Conservation (phyloP, 768 basidiomycete species). For the Boletus patriciae region DNA sequence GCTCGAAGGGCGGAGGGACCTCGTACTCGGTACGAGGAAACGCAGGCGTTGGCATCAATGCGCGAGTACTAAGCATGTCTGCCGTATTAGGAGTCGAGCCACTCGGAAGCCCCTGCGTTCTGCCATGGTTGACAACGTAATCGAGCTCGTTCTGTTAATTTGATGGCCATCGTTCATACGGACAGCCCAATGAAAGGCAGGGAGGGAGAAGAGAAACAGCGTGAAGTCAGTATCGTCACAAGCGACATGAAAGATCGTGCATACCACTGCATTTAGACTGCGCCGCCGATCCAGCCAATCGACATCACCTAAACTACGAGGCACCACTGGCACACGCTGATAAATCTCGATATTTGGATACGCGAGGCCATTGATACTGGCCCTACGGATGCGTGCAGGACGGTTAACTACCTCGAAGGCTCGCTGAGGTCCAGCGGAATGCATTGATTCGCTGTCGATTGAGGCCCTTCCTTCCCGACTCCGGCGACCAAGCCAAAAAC, state of each 20-base stretch:
- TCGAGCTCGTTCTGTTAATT: conserved; percentile 67
- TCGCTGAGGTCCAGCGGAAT: conserved; percentile 36
- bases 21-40: conserved; percentile 27
- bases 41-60: conserved; percentile 32
- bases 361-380: conserved; percentile 43
- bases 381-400: conserved; percentile 53
- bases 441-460: conserved; percentile 40
- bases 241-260: conserved; percentile 31
- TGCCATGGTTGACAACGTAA: conserved; percentile 59
- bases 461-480: conserved; percentile 39
- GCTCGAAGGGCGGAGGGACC: conserved; percentile 39
- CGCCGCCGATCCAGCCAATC: conserved; percentile 79
- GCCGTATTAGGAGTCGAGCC: conserved; percentile 52
- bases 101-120: conserved; percentile 39
- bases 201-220: conserved; percentile 6
- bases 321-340: conserved; percentile 45
- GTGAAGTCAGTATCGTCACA: conserved; percentile 23
- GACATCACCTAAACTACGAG: conserved; percentile 64
- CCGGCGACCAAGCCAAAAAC: conserved; percentile 37
- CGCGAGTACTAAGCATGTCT: conserved; percentile 47
- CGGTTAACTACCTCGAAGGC: conserved; percentile 53
- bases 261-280: conserved; percentile 67
- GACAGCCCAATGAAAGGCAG: conserved; percentile 1
- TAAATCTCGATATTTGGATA: conserved; percentile 45
- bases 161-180: conserved; percentile 9